These are phyloP conservation scores for Fraxinus baroniana DNA, from an alignment of 305 asterid species.

Conservation along the genomic window DNA sequence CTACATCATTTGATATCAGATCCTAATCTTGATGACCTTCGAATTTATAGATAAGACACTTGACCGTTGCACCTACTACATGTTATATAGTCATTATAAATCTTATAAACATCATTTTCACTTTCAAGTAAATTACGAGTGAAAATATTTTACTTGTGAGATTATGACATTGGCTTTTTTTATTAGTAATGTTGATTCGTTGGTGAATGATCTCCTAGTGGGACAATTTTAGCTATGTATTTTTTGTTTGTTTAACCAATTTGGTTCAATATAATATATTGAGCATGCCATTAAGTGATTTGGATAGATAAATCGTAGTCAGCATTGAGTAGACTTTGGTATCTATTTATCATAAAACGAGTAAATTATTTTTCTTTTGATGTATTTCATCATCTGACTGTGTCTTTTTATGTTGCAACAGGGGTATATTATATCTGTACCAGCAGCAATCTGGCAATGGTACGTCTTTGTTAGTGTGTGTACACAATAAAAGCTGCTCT, in stretches of 20 bases:
- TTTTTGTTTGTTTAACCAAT: background rate
- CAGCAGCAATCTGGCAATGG: conserved; percentile 84
- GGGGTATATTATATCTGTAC: conserved; percentile 81
- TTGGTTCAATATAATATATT: background rate
- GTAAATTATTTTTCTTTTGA: conserved; percentile 11
- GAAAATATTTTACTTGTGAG: background rate
- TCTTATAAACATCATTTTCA: background rate
- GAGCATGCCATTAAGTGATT: background rate
- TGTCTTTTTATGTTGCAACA: conserved; percentile 39
- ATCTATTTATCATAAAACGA: background rate
- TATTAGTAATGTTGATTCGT: background rate
- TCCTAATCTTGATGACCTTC: background rate
- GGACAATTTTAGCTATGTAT: background rate
- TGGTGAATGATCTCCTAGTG: background rate
- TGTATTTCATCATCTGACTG: conserved; percentile 8
- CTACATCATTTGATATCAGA: background rate
- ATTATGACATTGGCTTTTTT: background rate
- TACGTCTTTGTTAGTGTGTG: conserved; percentile 35
- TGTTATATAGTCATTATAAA: background rate
- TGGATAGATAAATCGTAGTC: background rate
- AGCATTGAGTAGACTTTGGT: background rate
- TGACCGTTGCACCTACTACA: background rate
- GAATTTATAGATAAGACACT: background rate
- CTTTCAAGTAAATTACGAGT: background rate
- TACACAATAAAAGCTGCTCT: conserved; percentile 2